Evolutionary conservation across 495 filamentous ascomycete genomes (phyloP).

Genomic region (Annulohypoxylon bovei): DNA sequence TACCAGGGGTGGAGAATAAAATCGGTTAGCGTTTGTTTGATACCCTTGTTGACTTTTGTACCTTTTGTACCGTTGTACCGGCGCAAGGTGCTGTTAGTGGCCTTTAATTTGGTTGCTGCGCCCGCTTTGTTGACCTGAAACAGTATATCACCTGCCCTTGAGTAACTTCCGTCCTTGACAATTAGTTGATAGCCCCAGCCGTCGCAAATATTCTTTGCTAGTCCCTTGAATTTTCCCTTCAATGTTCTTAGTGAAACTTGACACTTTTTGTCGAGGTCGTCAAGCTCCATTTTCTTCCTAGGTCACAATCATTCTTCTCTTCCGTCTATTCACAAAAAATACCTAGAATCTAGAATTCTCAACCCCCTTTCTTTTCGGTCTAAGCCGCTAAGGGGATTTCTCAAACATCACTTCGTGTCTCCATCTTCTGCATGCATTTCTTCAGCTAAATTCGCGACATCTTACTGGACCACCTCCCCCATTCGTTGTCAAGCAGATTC

Average conservation of each 20-base stretch:
- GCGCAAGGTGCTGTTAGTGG: slow-evolving; percentile 14
- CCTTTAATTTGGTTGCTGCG: slow-evolving; percentile 36
- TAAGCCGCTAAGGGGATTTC: background rate
- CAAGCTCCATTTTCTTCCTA: slow-evolving; percentile 13
- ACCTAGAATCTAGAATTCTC: slow-evolving; percentile 3
- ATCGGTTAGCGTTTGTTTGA: slow-evolving; percentile 35
- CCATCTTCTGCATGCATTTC: slow-evolving; percentile 4
- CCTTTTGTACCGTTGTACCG: background rate
- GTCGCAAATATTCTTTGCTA: slow-evolving; percentile 23
- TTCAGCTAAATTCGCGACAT: slow-evolving; percentile 22
- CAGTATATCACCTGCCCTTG: slow-evolving; percentile 37
- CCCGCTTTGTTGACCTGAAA: slow-evolving; percentile 42
- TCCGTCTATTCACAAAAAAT: background rate
- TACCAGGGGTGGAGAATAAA: slow-evolving; percentile 27
- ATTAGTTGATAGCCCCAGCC: slow-evolving; percentile 12
- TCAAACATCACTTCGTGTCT: slow-evolving; percentile 21
- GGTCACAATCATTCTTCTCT: slow-evolving; percentile 9
- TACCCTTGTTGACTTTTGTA: slow-evolving; percentile 16
- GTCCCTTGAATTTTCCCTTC: slow-evolving; percentile 33
- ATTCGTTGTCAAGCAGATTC: slow-evolving; percentile 16
- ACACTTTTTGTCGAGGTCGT: background rate
- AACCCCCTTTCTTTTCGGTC: slow-evolving; percentile 8
- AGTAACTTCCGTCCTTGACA: slow-evolving; percentile 13
- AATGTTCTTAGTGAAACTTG: slow-evolving; percentile 29
- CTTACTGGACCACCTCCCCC: background rate